Percentiles rank a stretch among this genome's conserved stretches.
Conservation (phyloP, 169 alveolate genomes). For the Theileria equi region DNA sequence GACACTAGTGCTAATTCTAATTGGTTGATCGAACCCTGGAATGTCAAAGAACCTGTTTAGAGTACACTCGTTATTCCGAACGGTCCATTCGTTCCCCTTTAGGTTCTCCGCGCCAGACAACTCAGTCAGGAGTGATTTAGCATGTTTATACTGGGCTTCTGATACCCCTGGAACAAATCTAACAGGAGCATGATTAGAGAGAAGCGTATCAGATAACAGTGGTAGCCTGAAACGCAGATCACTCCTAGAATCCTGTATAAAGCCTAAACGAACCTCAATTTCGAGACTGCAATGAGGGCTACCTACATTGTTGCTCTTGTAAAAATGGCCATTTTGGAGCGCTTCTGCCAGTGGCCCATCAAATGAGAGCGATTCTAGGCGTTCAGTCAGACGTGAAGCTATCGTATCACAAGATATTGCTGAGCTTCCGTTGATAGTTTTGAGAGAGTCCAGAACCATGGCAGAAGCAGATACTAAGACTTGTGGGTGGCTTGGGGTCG, state of each 20-base stretch:
- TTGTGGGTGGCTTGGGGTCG: no score
- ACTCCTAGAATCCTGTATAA: constrained; percentile 14
- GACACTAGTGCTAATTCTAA: constrained; percentile 31
- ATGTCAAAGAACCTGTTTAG: constrained; percentile 49
- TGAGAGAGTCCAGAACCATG: constrained; percentile 32
- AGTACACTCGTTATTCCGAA: constrained; percentile 17
- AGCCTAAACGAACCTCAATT: constrained; percentile 61
- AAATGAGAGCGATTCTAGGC: constrained; percentile 46
- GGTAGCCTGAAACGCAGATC: constrained; percentile 61
- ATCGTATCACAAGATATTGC: constrained; percentile 51
- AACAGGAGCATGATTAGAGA: constrained; percentile 49
- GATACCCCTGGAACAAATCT: constrained; percentile 50
- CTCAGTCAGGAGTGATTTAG: constrained; percentile 15
- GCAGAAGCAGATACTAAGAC: background rate
- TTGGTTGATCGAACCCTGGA: constrained; percentile 55
- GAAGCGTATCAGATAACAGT: constrained; percentile 41
- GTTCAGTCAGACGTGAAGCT: constrained; percentile 45
- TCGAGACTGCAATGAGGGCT: constrained; percentile 47
- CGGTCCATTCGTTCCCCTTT: constrained; percentile 17
- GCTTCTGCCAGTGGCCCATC: constrained; percentile 58
- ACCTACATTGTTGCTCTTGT: background rate
- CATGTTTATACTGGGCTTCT: constrained; percentile 27
- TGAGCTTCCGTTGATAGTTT: constrained; percentile 55
- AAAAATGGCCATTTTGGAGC: constrained; percentile 33
- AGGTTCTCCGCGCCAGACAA: constrained; percentile 15